Evolutionary conservation across 2,329 filamentous ascomycete species (phyloP), one percentile per base, ranked within the genome.

Genomic region (Penicillium sp.): DNA sequence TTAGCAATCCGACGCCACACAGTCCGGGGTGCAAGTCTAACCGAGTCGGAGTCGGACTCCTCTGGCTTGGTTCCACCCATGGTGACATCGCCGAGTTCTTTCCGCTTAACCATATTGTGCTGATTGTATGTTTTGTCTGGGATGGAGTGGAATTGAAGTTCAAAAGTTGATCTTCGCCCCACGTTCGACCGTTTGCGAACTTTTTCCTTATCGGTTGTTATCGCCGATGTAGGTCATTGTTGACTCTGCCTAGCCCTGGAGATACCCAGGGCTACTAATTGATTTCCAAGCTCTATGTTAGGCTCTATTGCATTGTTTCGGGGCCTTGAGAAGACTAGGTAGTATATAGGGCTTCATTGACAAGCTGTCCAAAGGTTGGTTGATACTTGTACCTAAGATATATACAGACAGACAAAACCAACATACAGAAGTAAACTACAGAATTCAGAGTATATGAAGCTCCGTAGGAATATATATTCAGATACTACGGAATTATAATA

Each of bases 41-140:
- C 74, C 58, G 76, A 75, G 60, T 77, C 76, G 38, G 75, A 76
- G 41, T 73, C 73, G 30, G 74, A 71, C 33, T 62, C 70, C 6
- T 67, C 65, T 43, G 77, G 75, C 62, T 75, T 73, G 38, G 69
- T 72, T 50, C 75, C 74, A 17, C 70, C 69, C 67, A 80, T 75
- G 25, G 74, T 69, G 47, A 75, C 69, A 62, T 79, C 76, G 50
- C 73, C 75, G 56, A 79, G 77, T 61, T 76, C 67, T 52, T 78
- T 76, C 66, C 79, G 74, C 65, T 82, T 83, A 19, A 71, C 77
- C 80, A 82, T 82, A 56, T 56, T 76, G 61, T 58, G 45, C 5
- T 55, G 30, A 33, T 55, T 54, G 51, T 50, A 7, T 50, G 28
- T 36, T 42, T 30, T 48, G 46, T 46, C 28, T 45, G 45, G 3